These are phyloP conservation scores for Triticum monococcum DNA, from an alignment of 176 grass and related monocot genomes.

Conservation along the genomic window DNA sequence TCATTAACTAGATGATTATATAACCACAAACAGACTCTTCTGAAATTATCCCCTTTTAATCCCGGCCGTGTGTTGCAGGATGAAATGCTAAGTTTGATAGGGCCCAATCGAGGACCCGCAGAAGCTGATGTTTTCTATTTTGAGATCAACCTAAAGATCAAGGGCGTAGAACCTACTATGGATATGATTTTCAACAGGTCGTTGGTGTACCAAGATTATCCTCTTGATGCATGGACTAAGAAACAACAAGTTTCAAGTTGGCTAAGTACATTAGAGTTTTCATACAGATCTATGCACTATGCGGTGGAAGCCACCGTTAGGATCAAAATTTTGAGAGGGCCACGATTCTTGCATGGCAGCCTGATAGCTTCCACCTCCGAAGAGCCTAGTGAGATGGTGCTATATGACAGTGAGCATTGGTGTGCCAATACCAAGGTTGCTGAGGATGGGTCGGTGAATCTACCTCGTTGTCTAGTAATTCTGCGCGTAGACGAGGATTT, in stretches of 20 bases:
- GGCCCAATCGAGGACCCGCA: constrained; percentile 11
- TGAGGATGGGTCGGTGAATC: neutral
- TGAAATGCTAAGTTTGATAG: neutral
- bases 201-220: neutral
- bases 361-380: neutral
- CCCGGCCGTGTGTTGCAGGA: neutral
- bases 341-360: neutral
- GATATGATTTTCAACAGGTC: constrained; percentile 9
- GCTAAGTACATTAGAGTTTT: constrained; percentile 3
- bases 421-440: neutral
- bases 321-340: constrained; percentile 4
- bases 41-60: neutral
- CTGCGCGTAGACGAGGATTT: neutral
- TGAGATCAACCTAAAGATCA: constrained; percentile 26
- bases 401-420: neutral
- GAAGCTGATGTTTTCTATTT: neutral
- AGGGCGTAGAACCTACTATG: neutral
- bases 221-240: neutral
- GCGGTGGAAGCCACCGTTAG: neutral
- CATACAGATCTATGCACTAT: neutral
- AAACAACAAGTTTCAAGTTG: neutral
- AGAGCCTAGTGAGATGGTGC: neutral
- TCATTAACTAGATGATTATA: neutral
- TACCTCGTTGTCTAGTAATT: neutral
- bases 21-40: neutral